Evolutionary conservation across 768 basidiomycete species (phyloP), one percentile per base, ranked within the genome.

Genomic region (Hortiboletus campestris): DNA sequence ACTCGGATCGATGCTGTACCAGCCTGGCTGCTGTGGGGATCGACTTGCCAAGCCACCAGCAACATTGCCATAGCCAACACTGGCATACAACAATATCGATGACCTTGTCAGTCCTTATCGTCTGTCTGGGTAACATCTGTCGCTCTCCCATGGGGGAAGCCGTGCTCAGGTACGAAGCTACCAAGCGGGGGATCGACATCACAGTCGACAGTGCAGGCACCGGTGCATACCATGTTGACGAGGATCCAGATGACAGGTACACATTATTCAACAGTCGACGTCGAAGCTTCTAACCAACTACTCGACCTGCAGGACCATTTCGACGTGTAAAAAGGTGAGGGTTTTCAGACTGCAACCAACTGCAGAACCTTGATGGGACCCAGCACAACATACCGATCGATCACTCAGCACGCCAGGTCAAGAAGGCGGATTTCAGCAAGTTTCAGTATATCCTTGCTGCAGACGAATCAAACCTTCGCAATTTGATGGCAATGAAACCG

Each of bases 121-220:
- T 92, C 36, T 93, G 91, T 61, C 72, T 91, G 54, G 89, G 89
- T 13, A 92, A 92, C 67, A 91, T 92, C 55, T 92, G 92, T 67
- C 86, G 94, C 34, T 93, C 91, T 22, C 93, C 94, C 0, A 91
- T 96, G 84, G 94, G 92, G 31, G 91, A 94, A 74, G 94, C 92
- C 2, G 89, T 95, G 22, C 78, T 95, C 31, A 78, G 74, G 56
- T 79, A 91, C 51, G 79, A 84, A 54, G 89, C 88, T 10, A 72
- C 76, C 46, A 79, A 84, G 63, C 84, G 89, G 34, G 84, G 83
- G 13, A 65, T 91, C 39, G 79, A 86, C 46, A 77, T 94, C 57
- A 64, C 70, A 13, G 88, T 94, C 31, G 91, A 94, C 62, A 92
- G 90, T 48, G 89, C 88, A 61, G 93, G 93, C 2, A 96, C 92